Conservation (phyloP, 1,284 basidiomycete genomes). For the Trichosporon coremiiforme region DNA sequence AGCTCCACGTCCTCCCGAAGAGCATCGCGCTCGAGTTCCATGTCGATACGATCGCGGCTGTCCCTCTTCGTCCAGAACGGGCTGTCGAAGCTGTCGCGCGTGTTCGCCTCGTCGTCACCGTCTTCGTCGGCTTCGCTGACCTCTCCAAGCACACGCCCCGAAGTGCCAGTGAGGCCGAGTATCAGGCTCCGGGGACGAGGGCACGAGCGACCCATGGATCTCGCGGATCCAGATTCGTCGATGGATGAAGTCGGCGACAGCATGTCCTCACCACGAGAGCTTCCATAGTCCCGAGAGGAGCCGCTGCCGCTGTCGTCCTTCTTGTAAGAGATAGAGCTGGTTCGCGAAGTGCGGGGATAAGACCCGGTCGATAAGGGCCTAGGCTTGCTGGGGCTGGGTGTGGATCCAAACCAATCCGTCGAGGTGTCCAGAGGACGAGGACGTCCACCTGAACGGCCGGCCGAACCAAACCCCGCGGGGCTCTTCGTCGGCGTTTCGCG, state of each 20-base stretch:
- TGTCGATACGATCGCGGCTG: slow-evolving; percentile 40
- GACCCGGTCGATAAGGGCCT: slow-evolving; percentile 15
- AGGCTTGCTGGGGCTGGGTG: slow-evolving; percentile 25
- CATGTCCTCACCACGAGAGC: slow-evolving; percentile 23
- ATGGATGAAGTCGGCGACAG: slow-evolving; percentile 13
- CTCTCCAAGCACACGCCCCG: slow-evolving; percentile 46
- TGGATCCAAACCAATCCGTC: slow-evolving; percentile 21
- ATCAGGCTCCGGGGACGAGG: slow-evolving; percentile 45
- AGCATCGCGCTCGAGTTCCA: slow-evolving; percentile 51
- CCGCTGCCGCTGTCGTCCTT: slow-evolving; percentile 39
- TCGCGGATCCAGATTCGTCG: not conserved
- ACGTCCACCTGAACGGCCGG: slow-evolving; percentile 29
- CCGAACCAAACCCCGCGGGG: slow-evolving; percentile 40
- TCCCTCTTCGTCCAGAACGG: slow-evolving; percentile 22
- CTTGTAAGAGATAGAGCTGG: slow-evolving; percentile 51
- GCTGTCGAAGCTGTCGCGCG: slow-evolving; percentile 33
- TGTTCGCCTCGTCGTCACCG: slow-evolving; percentile 6
- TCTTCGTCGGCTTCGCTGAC: slow-evolving; percentile 48
- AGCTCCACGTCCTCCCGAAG: slow-evolving; percentile 49
- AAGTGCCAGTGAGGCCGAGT: slow-evolving; percentile 31
- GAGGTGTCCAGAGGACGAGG: slow-evolving; percentile 40
- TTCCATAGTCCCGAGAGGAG: slow-evolving; percentile 32
- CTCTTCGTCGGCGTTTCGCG: slow-evolving; percentile 38
- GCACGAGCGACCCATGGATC: slow-evolving; percentile 36
- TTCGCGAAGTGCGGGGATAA: slow-evolving; percentile 24